A percentile compares a stretch with the other conserved stretches of the same genome.
These are phyloP conservation scores for Pezicula radicicola DNA, from an alignment of 2,329 filamentous ascomycete genomes.

Conservation along the genomic window DNA sequence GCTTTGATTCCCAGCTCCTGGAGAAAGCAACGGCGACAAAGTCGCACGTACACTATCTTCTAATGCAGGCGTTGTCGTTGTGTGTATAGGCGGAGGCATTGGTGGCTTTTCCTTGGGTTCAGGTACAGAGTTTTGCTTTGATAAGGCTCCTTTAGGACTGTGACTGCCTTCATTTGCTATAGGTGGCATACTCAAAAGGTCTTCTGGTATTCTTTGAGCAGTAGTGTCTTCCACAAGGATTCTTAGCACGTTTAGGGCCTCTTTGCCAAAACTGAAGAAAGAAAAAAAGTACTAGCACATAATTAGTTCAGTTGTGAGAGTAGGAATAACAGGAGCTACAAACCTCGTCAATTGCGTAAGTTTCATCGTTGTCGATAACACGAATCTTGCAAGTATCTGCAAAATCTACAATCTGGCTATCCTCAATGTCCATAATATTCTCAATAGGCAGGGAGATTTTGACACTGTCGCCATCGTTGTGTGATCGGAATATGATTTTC, in stretches of 20 bases:
- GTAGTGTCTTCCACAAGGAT: slow-evolving; percentile 30
- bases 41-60: slow-evolving; percentile 61
- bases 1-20: slow-evolving; percentile 30
- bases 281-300: slow-evolving; percentile 84
- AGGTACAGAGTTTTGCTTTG: slow-evolving; percentile 22
- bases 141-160: slow-evolving; percentile 16
- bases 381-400: slow-evolving; percentile 92
- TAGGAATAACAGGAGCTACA: slow-evolving; percentile 15
- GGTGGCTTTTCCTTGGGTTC: slow-evolving; percentile 11
- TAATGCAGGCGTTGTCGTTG: slow-evolving; percentile 29
- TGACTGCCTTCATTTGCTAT: slow-evolving; percentile 10
- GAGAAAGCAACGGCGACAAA: slow-evolving; percentile 45
- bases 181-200: slow-evolving; percentile 18
- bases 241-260: slow-evolving; percentile 75
- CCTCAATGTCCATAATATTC: slow-evolving; percentile 89
- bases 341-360: slow-evolving; percentile 92
- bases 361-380: slow-evolving; percentile 90
- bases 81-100: slow-evolving; percentile 15
- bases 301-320: slow-evolving; percentile 20
- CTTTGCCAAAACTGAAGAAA: slow-evolving; percentile 83
- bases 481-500: slow-evolving; percentile 90
- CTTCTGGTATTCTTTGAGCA: slow-evolving; percentile 28
- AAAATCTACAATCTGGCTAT: slow-evolving; percentile 85
- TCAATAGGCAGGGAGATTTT: slow-evolving; percentile 89
- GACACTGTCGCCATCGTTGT: slow-evolving; percentile 95